These are phyloP conservation scores for Aspergillus carbonarius DNA, from an alignment of 2,329 filamentous ascomycete species.

Conservation along the genomic window DNA sequence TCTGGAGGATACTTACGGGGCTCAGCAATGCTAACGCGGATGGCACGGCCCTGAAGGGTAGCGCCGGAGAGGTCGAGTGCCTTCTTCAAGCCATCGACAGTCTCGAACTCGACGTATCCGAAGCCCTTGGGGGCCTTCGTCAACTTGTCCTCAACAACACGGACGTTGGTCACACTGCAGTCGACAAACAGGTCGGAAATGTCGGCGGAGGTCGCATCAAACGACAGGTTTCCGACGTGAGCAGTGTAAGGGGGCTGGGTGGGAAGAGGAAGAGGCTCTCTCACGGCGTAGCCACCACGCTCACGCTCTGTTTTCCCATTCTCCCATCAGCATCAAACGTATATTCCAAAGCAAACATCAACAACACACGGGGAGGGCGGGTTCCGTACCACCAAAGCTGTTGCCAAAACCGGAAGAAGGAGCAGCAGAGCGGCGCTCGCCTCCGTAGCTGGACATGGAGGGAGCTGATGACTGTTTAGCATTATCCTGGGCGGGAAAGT, in stretches of 20 bases:
- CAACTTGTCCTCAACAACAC: constrained; percentile 95
- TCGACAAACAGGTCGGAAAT: constrained; percentile 82
- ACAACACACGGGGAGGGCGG: constrained; percentile 11
- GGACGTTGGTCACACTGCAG: constrained; percentile 84
- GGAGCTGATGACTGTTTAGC: constrained; percentile 33
- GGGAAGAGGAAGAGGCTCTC: constrained; percentile 79
- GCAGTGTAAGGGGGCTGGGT: constrained; percentile 93
- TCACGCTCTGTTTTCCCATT: constrained; percentile 31
- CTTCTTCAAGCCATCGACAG: constrained; percentile 84
- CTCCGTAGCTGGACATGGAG: constrained; percentile 49
- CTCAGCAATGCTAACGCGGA: constrained; percentile 94
- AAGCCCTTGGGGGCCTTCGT: constrained; percentile 95
- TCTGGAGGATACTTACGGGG: constrained; percentile 65
- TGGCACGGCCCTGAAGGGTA: constrained; percentile 81
- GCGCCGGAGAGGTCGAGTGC: constrained; percentile 80
- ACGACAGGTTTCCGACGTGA: constrained; percentile 94
- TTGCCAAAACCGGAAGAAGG: constrained; percentile 38
- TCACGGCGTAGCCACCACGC: constrained; percentile 41
- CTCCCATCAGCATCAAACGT: constrained; percentile 16
- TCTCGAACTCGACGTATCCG: constrained; percentile 92
- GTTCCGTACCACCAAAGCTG: constrained; percentile 35
- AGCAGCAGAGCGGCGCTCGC: constrained; percentile 51
- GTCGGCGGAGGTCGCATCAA: constrained; percentile 82
- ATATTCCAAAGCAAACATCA: not conserved
- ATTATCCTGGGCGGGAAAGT: constrained; percentile 4